These are phyloP conservation scores for Xylaria sp. DNA, from an alignment of 2,329 filamentous ascomycete genomes.

Conservation along the genomic window DNA sequence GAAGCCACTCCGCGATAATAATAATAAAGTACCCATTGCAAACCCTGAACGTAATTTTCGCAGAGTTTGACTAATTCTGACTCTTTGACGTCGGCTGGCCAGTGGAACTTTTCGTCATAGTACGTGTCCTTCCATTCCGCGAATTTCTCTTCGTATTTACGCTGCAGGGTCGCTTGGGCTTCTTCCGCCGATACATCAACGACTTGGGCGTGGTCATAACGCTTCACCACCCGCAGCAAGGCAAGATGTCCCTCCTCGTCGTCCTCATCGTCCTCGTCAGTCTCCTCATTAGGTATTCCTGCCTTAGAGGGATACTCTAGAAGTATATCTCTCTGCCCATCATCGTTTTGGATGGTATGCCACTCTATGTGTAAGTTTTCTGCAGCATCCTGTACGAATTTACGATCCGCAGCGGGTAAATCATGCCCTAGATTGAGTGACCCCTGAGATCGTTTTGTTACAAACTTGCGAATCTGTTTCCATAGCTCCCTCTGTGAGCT, in stretches of 20 bases:
- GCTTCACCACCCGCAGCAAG: constrained; percentile 84
- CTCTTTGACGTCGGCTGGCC: constrained; percentile 81
- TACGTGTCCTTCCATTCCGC: constrained; percentile 93
- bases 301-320: constrained; percentile 60
- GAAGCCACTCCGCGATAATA: constrained; percentile 98
- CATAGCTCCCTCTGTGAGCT: constrained; percentile 85
- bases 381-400: constrained; percentile 91
- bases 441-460: constrained; percentile 73
- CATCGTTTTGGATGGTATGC: constrained; percentile 67
- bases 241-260: constrained; percentile 85
- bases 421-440: constrained; percentile 78
- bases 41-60: constrained; percentile 96
- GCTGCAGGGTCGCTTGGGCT: constrained; percentile 79
- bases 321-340: constrained; percentile 64
- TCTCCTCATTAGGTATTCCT: constrained; percentile 52
- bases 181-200: constrained; percentile 83
- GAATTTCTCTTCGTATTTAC: constrained; percentile 92
- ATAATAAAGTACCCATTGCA: constrained; percentile 98
- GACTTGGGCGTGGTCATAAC: constrained; percentile 90
- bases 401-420: constrained; percentile 85
- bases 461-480: constrained; percentile 82
- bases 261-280: constrained; percentile 65
- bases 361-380: constrained; percentile 68
- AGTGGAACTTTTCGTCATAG: constrained; percentile 89
- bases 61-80: constrained; percentile 82